These are phyloP conservation scores for Gentiana dahurica DNA, from an alignment of 257 asterid genomes.

Conservation along the genomic window DNA sequence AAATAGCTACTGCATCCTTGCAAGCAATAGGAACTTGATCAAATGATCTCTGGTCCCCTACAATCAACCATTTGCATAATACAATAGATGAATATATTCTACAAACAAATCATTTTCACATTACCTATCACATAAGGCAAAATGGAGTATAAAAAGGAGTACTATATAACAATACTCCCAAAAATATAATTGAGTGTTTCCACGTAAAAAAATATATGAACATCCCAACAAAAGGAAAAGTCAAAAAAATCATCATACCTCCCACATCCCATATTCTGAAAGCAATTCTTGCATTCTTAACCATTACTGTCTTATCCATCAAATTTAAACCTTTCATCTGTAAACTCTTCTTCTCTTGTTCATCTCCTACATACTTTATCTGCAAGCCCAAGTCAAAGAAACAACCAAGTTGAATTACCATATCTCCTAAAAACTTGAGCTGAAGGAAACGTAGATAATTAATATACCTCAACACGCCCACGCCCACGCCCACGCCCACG, in stretches of 20 bases:
- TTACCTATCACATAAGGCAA: neutral
- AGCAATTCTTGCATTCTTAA: slow-evolving; percentile 72
- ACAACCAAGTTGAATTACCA: neutral
- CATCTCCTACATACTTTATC: slow-evolving; percentile 83
- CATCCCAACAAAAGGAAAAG: neutral
- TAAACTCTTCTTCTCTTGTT: slow-evolving; percentile 50
- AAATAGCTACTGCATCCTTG: slow-evolving; percentile 80
- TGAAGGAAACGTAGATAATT: too few species aligned
- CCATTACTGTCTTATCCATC: slow-evolving; percentile 56
- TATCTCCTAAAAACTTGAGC: too few species aligned
- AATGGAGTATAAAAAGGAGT: neutral
- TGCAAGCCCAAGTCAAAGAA: slow-evolving; percentile 11
- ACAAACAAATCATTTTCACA: too few species aligned
- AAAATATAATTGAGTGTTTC: neutral
- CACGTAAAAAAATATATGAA: slow-evolving; percentile 8
- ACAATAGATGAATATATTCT: neutral
- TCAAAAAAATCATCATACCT: slow-evolving; percentile 29
- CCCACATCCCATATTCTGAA: slow-evolving; percentile 89
- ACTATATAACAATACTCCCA: too few species aligned
- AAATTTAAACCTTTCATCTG: slow-evolving; percentile 70
- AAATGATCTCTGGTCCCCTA: slow-evolving; percentile 53
- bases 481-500: too few species aligned
- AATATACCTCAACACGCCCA: too few species aligned
- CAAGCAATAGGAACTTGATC: slow-evolving; percentile 90
- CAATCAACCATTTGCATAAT: slow-evolving; percentile 1